A percentile compares a stretch with the other conserved stretches of the same genome.
phyloP scores from a whole-genome alignment of 176 grass and related monocot species.

The Urochloa ruziziensis region DNA sequence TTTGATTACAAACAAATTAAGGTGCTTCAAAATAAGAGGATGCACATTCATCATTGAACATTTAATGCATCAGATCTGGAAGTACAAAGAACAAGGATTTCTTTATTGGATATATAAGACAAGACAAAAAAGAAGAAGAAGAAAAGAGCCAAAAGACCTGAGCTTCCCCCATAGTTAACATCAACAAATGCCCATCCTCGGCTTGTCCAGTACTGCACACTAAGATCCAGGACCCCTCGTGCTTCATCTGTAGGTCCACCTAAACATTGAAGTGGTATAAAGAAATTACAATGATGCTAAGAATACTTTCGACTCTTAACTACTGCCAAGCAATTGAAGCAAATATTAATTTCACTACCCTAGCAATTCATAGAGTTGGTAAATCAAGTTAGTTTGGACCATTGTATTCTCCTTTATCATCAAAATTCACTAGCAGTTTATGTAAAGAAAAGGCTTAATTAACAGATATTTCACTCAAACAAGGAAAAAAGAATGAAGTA shows the following conservation, averaged over 20 bases:
- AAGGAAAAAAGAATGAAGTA: conserved; percentile 5
- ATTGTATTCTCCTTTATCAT: background rate
- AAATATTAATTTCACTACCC: background rate
- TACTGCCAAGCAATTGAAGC: background rate
- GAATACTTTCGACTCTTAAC: background rate
- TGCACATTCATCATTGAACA: background rate
- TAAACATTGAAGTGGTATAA: conserved; percentile 18
- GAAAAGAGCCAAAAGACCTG: conserved; percentile 45
- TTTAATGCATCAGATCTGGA: conserved; percentile 15
- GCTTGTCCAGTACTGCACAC: conserved; percentile 90
- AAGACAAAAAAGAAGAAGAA: conserved; percentile 2
- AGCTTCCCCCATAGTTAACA: conserved; percentile 95
- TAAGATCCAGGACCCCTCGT: conserved; percentile 65
- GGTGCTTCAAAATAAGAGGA: conserved; percentile 9
- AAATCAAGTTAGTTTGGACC: background rate
- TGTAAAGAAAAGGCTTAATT: background rate
- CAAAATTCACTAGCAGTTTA: background rate
- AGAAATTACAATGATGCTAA: conserved; percentile 19
- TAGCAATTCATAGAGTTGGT: background rate
- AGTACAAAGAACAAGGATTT: background rate
- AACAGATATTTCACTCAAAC: background rate
- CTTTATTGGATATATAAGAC: conserved; percentile 12
- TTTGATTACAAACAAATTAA: conserved; percentile 7
- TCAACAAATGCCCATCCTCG: conserved; percentile 89
- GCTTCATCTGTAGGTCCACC: conserved; percentile 87